These are phyloP conservation scores for Heterobasidion parviporum DNA, from an alignment of 1,284 basidiomycete genomes.

Conservation along the genomic window DNA sequence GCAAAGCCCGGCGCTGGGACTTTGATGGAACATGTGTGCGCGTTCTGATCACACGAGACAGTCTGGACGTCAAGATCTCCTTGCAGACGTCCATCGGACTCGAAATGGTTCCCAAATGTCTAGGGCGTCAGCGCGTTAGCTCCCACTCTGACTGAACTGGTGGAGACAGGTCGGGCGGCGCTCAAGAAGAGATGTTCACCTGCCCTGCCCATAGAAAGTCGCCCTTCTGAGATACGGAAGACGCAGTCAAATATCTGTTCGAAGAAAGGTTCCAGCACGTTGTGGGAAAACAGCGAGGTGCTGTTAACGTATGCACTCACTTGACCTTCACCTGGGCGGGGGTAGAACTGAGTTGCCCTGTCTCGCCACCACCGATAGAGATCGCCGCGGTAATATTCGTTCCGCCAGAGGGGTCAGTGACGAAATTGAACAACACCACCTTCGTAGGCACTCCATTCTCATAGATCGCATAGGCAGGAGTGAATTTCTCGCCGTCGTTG, in stretches of 20 bases:
- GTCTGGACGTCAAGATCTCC: conserved; percentile 43
- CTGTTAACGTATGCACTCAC: conserved; percentile 23
- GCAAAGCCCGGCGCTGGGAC: conserved; percentile 69
- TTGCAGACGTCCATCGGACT: conserved; percentile 53
- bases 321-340: conserved; percentile 46
- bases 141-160: not conserved
- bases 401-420: conserved; percentile 42
- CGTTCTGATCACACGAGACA: conserved; percentile 39
- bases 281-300: conserved; percentile 12
- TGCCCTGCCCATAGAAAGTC: conserved; percentile 71
- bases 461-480: conserved; percentile 70
- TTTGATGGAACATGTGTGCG: conserved; percentile 47
- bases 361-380: conserved; percentile 34
- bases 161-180: not conserved
- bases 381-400: conserved; percentile 40
- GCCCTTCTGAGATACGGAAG: conserved; percentile 49
- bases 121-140: conserved; percentile 21
- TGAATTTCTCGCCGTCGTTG: conserved; percentile 41
- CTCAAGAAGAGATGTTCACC: conserved; percentile 19
- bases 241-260: conserved; percentile 38
- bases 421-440: conserved; percentile 63
- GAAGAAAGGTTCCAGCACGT: not conserved
- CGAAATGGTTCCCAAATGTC: conserved; percentile 59
- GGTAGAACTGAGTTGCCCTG: conserved; percentile 23
- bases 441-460: conserved; percentile 48